Percentiles rank a stretch among this genome's conserved stretches.
Conservation (phyloP, 352 stramenopile genomes). For the Pythium plurisporium region DNA sequence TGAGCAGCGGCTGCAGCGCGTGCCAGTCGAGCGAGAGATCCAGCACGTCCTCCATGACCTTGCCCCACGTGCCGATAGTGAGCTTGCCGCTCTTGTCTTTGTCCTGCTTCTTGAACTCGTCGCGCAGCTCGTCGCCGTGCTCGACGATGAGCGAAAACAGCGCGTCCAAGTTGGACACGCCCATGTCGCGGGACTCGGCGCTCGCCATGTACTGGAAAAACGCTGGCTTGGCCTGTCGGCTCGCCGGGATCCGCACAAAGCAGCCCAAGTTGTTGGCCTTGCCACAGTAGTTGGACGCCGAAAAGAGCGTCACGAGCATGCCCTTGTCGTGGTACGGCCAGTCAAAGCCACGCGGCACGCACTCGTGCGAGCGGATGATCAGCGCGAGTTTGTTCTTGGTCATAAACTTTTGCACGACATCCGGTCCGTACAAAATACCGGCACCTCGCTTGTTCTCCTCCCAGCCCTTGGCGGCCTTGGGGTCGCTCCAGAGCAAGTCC, state of each 20-base stretch:
- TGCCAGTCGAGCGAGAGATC: conserved; percentile 79
- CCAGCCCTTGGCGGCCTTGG: conserved; percentile 55
- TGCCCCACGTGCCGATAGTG: conserved; percentile 44
- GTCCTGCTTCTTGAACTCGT: conserved; percentile 62
- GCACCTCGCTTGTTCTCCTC: conserved; percentile 80
- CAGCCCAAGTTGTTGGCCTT: conserved; percentile 83
- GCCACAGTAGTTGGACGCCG: conserved; percentile 83
- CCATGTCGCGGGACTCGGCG: conserved; percentile 74
- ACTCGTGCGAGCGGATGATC: conserved; percentile 85
- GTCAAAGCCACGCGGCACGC: conserved; percentile 72
- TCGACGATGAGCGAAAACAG: conserved; percentile 85
- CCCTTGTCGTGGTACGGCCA: conserved; percentile 78
- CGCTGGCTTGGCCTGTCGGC: conserved; percentile 59
- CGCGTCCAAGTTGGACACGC: conserved; percentile 72
- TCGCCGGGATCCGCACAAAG: conserved; percentile 78
- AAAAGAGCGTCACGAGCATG: conserved; percentile 86
- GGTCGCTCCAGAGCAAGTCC: conserved; percentile 82
- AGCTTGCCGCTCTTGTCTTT: conserved; percentile 35
- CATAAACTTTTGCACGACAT: conserved; percentile 86
- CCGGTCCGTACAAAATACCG: conserved; percentile 68
- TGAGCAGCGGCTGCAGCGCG: conserved; percentile 69
- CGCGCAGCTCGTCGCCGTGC: conserved; percentile 54
- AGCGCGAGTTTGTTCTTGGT: conserved; percentile 76
- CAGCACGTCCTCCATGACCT: conserved; percentile 75
- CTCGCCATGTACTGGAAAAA: conserved; percentile 89